A percentile compares a stretch with the other conserved stretches of the same genome.
Evolutionary conservation across 2,329 filamentous ascomycete species (phyloP).

Genomic region (Fusarium mundagurra): DNA sequence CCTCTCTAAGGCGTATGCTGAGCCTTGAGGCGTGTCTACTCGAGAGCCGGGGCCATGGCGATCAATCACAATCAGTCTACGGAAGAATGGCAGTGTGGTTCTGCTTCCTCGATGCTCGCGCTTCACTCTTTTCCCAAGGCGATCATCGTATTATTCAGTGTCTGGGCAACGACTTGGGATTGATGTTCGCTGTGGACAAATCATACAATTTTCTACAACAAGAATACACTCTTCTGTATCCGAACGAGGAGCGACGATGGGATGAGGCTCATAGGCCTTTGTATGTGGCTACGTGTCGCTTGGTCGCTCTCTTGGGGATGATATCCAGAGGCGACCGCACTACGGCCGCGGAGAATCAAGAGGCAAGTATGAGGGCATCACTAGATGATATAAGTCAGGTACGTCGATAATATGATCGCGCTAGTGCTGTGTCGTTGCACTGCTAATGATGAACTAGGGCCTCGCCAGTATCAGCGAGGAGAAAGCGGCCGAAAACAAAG

Average conservation of each 20-base stretch:
- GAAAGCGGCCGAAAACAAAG: neutral
- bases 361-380: neutral
- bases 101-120: neutral
- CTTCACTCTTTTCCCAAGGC: accelerated
- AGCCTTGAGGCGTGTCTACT: neutral
- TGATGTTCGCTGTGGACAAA: neutral
- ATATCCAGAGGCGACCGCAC: neutral
- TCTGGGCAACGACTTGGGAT: neutral
- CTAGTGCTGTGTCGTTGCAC: accelerated
- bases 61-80: neutral
- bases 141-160: neutral
- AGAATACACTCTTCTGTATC: neutral
- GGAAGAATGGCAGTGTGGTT: neutral
- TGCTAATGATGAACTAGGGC: accelerated
- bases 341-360: accelerated
- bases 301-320: accelerated
- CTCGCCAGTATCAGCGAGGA: neutral
- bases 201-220: neutral
- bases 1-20: accelerated
- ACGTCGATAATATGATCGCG: accelerated
- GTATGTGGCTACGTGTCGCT: neutral
- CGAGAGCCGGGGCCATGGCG: accelerated
- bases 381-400: neutral
- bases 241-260: neutral
- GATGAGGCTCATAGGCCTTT: neutral